phyloP scores from a whole-genome alignment of 768 basidiomycete species.

The Udeniomyces megalosporus region DNA sequence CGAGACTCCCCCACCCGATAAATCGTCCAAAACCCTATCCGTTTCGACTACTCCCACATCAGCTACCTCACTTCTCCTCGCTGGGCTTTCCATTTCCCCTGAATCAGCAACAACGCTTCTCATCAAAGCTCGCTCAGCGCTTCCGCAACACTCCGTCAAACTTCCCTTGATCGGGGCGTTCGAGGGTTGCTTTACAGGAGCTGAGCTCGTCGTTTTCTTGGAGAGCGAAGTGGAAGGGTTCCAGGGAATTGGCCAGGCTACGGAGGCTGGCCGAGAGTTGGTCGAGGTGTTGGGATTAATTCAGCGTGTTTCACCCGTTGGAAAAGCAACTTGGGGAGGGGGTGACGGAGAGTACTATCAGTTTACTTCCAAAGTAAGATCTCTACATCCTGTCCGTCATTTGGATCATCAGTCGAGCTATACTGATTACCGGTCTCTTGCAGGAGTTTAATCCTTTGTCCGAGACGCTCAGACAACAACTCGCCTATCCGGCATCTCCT shows the following conservation, averaged over 20 bases:
- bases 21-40: background rate
- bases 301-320: conserved; percentile 1
- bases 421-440: background rate
- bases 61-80: conserved; percentile 1
- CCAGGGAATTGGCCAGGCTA: background rate
- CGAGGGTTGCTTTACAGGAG: conserved; percentile 7
- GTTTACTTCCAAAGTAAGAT: conserved; percentile 8
- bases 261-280: conserved; percentile 6
- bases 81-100: conserved; percentile 2
- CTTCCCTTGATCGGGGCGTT: conserved; percentile 11
- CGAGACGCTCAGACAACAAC: background rate
- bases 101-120: background rate
- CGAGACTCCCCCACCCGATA: background rate
- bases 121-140: background rate
- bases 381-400: background rate
- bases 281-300: conserved; percentile 7
- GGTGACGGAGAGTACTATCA: conserved; percentile 12
- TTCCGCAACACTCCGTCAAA: background rate
- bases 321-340: conserved; percentile 9
- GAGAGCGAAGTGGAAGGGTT: conserved; percentile 1
- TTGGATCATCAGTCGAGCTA: background rate
- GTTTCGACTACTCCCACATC: background rate
- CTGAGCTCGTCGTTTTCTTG: conserved; percentile 6
- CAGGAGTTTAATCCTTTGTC: background rate
- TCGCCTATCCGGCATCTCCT: background rate